Base-by-base conservation (phyloP, 495 filamentous ascomycete species). In the Lepraria neglecta region DNA sequence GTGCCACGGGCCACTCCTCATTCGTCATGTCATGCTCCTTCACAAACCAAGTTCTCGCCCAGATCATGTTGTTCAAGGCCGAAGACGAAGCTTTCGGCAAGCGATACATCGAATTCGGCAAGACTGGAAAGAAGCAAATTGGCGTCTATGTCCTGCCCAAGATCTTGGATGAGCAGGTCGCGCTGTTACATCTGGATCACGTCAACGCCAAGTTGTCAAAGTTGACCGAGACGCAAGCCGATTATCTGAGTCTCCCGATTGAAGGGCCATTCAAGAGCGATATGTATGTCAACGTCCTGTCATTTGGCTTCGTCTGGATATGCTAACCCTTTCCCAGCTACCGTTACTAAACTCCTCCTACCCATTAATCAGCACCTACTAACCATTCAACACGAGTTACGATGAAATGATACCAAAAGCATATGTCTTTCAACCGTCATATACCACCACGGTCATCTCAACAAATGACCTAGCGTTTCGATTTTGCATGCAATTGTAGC, bases 21-120 rank as follows among this genome's bases (percentile, higher is more conserved):
- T 98, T 98, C 80, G 94, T 98, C 84, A 97, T 98, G 94, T 95
- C 90, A 66, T 98, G 94, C 89, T 97, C 92, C 64, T 98, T 98
- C 88, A 96, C 92, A 81, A 98, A 98, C 86, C 94, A 98, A 84
- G 94, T 97, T 66, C 90, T 98, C 73, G 94, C 94, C 31, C 94
- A 98, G 80, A 98, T 98, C 78, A 88, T 96, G 81, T 82, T 98
- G 65, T 98, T 78, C 87, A 97, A 97, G 86, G 85, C 86, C 68
- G 82, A 87, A 73, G 92, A 98, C 70, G 82, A 80, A 70, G 87
- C 77, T 56, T 98, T 97, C 75, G 83, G 87, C 74, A 77, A 86
- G 74, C 96, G 96, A 82, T 97, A 97, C 77, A 80, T 89, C 70
- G 94, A 97, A 77, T 98, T 96, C 77, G 91, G 89, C 76, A 89